Evolutionary conservation across 352 stramenopile species (phyloP), one percentile per base, ranked within the genome.

Genomic region (Blastocystis sp.): DNA sequence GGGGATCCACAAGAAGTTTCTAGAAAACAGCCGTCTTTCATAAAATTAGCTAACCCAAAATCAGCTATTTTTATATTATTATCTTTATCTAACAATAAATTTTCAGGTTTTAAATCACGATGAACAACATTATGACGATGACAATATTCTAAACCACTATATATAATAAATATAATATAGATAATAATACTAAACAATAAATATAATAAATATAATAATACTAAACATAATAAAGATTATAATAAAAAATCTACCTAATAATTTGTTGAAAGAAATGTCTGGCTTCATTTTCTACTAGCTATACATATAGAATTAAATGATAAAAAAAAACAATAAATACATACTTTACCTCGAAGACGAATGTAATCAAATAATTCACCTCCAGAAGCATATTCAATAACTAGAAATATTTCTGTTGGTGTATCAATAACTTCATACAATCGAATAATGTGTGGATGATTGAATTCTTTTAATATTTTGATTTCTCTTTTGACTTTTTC

Each of bases 21-120:
- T 55, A 99, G 74, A 66, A 99, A 98, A 45, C 95, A 85, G 54
- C 91, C 91, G 71, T 98, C 91, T 24, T 85, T 72, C 79, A 96
- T 95, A 40, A 93, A 76, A 71, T 99, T 99, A 16, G 83, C 94
- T 7, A 99, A 77, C 18, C 91, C 91, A 75, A 99, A 99, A 70
- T 99, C 91, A 6, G 89, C 91, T 72, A 99, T 94, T 71, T 99
- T 99, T 67, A 99, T 90, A 70, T 97, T 96, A 65, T 94, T 91
- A 68, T 96, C 88, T 5, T 80, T 82, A 72, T 95, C 89, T 27
- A 97, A 70, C 39, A 95, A 75, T 41, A 96, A 67, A 70, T 95
- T 96, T 47, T 95, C 86, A 2, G 88, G 88, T 70, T 96, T 95
- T 30, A 96, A 75, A 73, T 95, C 90, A 64, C 89, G 79, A 67